Evolutionary conservation across 805 yeast species (phyloP).

Genomic region (Tetrapisispora fleetii): DNA sequence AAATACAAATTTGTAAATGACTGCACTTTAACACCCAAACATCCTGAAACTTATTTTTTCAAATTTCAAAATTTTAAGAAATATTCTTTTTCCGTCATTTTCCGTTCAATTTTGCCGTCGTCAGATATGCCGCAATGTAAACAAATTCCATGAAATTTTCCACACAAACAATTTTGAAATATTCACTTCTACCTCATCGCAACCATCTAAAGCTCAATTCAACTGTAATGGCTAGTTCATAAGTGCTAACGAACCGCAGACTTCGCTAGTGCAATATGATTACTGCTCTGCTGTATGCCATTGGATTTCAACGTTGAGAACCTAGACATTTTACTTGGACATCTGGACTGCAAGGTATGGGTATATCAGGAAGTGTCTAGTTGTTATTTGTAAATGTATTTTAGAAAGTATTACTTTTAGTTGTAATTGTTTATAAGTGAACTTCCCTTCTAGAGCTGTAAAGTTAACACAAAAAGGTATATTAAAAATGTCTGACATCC

Average conservation of each 20-base stretch:
- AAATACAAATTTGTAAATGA: slow-evolving; percentile 1
- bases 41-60: background rate
- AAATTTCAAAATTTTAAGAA: no score
- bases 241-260: background rate
- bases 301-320: background rate
- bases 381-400: no score
- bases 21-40: background rate
- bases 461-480: slow-evolving; percentile 33
- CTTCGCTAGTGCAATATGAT: no score
- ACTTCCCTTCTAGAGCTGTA: background rate
- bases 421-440: background rate
- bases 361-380: no score
- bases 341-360: no score
- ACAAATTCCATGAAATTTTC: background rate
- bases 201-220: background rate
- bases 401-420: no score
- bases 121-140: no score
- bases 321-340: no score
- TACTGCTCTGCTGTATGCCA: no score
- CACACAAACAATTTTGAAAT: background rate
- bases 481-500: slow-evolving; percentile 63
- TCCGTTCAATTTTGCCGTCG: no score
- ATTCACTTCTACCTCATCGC: background rate
- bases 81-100: no score
- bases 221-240: no score